phyloP scores from a whole-genome alignment of 116 monocot genomes.

The Trichopus zeylanicus region DNA sequence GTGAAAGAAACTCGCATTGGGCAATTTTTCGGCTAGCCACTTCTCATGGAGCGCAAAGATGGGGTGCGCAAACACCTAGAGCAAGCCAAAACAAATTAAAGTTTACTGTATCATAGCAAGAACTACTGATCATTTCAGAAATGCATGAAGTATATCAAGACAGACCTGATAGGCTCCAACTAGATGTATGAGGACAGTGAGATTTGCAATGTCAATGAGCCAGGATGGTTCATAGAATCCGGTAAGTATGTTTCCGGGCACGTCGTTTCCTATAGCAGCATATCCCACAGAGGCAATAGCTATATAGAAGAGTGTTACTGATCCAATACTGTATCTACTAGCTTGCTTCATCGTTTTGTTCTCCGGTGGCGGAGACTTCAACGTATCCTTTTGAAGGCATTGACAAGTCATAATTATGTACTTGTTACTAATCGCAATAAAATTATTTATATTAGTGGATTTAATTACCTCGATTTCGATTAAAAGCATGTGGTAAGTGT shows the following conservation, averaged over 20 bases:
- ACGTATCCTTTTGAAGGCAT: conserved; percentile 35
- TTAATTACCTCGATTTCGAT: conserved; percentile 83
- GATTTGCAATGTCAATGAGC: conserved; percentile 53
- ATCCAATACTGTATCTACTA: conserved; percentile 28
- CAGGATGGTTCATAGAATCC: conserved; percentile 59
- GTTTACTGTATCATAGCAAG: too few relatives aligned
- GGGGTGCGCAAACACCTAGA: conserved; percentile 68
- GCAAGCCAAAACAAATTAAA: background rate
- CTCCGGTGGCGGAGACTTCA: conserved; percentile 60
- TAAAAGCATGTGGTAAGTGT: conserved; percentile 49
- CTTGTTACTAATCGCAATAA: too few relatives aligned
- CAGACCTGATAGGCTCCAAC: conserved; percentile 64
- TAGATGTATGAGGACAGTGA: conserved; percentile 46
- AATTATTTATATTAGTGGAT: too few relatives aligned
- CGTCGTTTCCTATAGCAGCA: conserved; percentile 46
- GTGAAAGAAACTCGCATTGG: conserved; percentile 44
- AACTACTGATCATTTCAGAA: too few relatives aligned
- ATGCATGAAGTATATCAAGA: too few relatives aligned
- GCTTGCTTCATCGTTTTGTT: conserved; percentile 63
- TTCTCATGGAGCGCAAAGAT: conserved; percentile 47
- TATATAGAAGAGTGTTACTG: conserved; percentile 60
- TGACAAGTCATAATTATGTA: background rate
- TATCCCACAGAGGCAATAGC: conserved; percentile 51
- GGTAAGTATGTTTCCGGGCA: conserved; percentile 63
- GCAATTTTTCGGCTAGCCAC: conserved; percentile 32